Conservation (phyloP, 2,329 filamentous ascomycete species). For the Achaetomium macrosporum region DNA sequence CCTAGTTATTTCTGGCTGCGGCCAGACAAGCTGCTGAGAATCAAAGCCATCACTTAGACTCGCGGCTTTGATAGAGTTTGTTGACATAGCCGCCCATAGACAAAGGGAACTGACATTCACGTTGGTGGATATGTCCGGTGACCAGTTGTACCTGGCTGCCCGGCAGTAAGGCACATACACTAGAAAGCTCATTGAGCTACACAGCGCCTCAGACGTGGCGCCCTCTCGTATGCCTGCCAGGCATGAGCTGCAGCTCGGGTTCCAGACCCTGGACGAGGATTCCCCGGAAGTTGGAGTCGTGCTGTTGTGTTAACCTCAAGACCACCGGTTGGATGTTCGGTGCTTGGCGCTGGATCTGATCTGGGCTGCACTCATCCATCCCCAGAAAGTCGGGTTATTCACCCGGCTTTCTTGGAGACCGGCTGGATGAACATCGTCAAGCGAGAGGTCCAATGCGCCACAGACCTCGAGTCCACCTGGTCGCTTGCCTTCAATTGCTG, state of each 20-base stretch:
- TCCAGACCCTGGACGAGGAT: background rate
- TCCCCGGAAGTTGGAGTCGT: conserved; percentile 2
- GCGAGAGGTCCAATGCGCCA: background rate
- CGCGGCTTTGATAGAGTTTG: too few relatives aligned
- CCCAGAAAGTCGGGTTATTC: too few relatives aligned
- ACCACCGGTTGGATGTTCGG: background rate
- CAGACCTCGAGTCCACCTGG: background rate
- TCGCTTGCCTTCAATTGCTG: background rate
- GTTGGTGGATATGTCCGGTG: too few relatives aligned
- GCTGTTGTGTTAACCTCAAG: background rate
- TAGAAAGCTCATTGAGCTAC: too few relatives aligned
- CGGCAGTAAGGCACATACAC: too few relatives aligned
- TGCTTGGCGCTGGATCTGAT: conserved; percentile 2
- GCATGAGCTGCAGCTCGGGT: conserved; percentile 4
- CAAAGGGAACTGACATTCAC: too few relatives aligned
- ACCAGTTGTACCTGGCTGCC: background rate
- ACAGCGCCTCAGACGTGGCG: conserved; percentile 8
- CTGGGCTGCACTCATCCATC: background rate
- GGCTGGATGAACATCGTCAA: too few relatives aligned
- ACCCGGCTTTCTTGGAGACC: too few relatives aligned
- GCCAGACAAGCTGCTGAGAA: too few relatives aligned
- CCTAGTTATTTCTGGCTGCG: too few relatives aligned
- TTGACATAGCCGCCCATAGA: too few relatives aligned
- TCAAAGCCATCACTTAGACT: too few relatives aligned
- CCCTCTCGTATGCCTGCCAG: background rate